A percentile compares a stretch with the other conserved stretches of the same genome.
phyloP scores from a whole-genome alignment of 768 basidiomycete species.

The Boletellus sp. region DNA sequence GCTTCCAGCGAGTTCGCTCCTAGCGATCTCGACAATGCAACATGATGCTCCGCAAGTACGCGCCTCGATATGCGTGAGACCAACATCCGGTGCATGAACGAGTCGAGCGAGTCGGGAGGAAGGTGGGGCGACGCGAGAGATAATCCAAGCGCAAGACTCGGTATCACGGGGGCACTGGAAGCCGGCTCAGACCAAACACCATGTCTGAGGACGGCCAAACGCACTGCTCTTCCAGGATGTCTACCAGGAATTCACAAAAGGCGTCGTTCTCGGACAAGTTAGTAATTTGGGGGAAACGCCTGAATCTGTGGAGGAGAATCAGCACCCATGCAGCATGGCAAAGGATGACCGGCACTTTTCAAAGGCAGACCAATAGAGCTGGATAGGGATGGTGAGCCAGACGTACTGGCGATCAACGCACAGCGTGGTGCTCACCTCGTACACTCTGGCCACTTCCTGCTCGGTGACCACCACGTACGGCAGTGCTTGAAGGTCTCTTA shows the following conservation, averaged over 20 bases:
- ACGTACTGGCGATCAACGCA: neutral
- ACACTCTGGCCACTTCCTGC: constrained; percentile 77
- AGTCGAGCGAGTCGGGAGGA: constrained; percentile 72
- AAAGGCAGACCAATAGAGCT: constrained; percentile 87
- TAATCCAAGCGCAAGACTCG: constrained; percentile 76
- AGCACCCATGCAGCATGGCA: constrained; percentile 3
- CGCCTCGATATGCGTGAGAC: constrained; percentile 86
- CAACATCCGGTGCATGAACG: constrained; percentile 89
- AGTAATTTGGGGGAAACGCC: constrained; percentile 68
- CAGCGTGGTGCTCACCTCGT: constrained; percentile 56
- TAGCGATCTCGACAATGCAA: constrained; percentile 68
- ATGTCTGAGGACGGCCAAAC: constrained; percentile 20
- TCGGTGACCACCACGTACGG: constrained; percentile 87
- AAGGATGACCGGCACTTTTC: constrained; percentile 54
- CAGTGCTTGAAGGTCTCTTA: constrained; percentile 81
- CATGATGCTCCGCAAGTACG: constrained; percentile 86
- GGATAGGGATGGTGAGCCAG: constrained; percentile 1
- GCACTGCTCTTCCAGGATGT: constrained; percentile 74
- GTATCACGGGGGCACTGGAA: constrained; percentile 69
- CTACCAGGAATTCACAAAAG: constrained; percentile 71
- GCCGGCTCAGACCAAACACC: constrained; percentile 6
- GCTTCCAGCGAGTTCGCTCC: constrained; percentile 31
- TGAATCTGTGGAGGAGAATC: constrained; percentile 47
- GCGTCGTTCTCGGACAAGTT: constrained; percentile 69
- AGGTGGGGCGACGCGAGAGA: constrained; percentile 82